These are phyloP conservation scores for Trametes cingulata DNA, from an alignment of 768 basidiomycete genomes.

Conservation along the genomic window DNA sequence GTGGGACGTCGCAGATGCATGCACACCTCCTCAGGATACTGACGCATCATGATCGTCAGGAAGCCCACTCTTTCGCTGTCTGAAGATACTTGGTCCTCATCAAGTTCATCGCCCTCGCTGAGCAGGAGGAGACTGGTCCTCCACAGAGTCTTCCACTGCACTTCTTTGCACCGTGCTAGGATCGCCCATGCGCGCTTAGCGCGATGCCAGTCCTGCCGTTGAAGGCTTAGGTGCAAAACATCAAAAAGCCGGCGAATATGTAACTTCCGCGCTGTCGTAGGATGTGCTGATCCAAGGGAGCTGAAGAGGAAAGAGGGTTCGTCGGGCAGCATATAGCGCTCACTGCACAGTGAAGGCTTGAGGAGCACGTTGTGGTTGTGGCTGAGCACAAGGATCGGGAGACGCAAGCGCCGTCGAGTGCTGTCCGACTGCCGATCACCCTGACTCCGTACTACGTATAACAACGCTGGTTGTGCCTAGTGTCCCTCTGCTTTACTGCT, in stretches of 20 bases:
- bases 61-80: slow-evolving; percentile 52
- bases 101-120: slow-evolving; percentile 27
- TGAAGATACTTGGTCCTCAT: slow-evolving; percentile 31
- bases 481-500: background rate
- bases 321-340: slow-evolving; percentile 18
- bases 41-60: slow-evolving; percentile 71
- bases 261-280: slow-evolving; percentile 59
- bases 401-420: slow-evolving; percentile 3
- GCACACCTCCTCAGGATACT: slow-evolving; percentile 63
- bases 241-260: slow-evolving; percentile 78
- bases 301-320: slow-evolving; percentile 62
- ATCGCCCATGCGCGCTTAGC: slow-evolving; percentile 76
- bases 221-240: slow-evolving; percentile 68
- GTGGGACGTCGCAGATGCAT: background rate
- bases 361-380: background rate
- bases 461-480: background rate
- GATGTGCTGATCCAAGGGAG: slow-evolving; percentile 49
- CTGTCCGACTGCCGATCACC: slow-evolving; percentile 6
- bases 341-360: too few species aligned
- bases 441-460: slow-evolving; percentile 8
- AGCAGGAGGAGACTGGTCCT: slow-evolving; percentile 62
- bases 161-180: slow-evolving; percentile 73
- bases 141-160: slow-evolving; percentile 76
- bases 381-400: background rate
- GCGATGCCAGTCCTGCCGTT: slow-evolving; percentile 60